phyloP scores from a whole-genome alignment of 1,139 yeast genomes.

The Meyerozyma guilliermondii region DNA sequence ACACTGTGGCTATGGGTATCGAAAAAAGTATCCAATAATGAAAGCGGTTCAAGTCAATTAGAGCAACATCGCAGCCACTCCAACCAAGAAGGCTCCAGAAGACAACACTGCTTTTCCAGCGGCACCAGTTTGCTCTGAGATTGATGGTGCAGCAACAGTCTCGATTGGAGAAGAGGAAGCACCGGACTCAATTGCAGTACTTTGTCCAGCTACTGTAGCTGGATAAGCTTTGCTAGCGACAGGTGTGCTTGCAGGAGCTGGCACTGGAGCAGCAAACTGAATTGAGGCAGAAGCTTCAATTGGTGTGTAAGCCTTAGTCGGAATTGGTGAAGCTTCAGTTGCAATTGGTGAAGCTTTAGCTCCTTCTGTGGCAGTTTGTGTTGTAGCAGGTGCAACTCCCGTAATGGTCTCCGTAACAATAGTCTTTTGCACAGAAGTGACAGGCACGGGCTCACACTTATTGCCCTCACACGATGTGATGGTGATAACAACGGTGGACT shows the following conservation, averaged over 20 bases:
- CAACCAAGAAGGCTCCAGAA: background rate
- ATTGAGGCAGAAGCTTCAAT: background rate
- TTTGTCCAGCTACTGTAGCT: background rate
- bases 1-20: background rate
- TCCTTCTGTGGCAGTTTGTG: background rate
- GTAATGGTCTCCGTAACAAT: background rate
- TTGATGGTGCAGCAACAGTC: background rate
- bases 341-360: background rate
- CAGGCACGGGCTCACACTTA: background rate
- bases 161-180: background rate
- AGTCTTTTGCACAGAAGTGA: background rate
- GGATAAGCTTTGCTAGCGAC: background rate
- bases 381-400: background rate
- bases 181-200: background rate
- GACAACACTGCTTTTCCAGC: constrained; percentile 1
- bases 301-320: background rate
- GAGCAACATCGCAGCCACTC: background rate
- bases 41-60: background rate
- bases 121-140: background rate
- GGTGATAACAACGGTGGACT: background rate
- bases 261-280: background rate
- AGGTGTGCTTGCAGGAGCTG: background rate
- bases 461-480: background rate
- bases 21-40: background rate
- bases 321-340: background rate